Base-by-base conservation (phyloP, 2,329 filamentous ascomycete genomes). In the Xylaria sp. region DNA sequence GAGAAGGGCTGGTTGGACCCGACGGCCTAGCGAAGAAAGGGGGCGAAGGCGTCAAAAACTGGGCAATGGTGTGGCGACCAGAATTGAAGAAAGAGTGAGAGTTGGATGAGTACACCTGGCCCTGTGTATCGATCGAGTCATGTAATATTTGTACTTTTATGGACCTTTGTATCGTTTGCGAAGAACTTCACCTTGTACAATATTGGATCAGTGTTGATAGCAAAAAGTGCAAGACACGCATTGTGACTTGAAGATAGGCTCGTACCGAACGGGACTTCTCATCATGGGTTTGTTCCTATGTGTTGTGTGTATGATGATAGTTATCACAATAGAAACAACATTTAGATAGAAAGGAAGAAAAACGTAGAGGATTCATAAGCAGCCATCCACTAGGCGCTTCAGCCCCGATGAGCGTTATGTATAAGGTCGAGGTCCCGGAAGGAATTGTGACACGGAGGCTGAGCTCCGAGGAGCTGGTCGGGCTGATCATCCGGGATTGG, bases 21-120 rank as follows among this genome's bases (percentile, higher is more conserved):
- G 60, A 65, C 29, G 60, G 60, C 11, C 9, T 58, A 7, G 47
- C 43, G 29, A 55, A 60, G 52, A 38, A 60, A 8, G 54, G 57
- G 2, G 63, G 60, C 4, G 60, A 60, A n/a, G 63, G 60, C 1
- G 53, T 65, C 3, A 54, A 55, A 21, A 63, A 23, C 4, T 65
- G 55, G 60, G 63, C 47, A 4, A 65, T 65, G 63, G 43, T 65
- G 17, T 63, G 63, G 60, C 47, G 63, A 35, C 60, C 60, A 8
- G 52, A n/a, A 23, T 13, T 17, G 25, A 56, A 55, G 23, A 40
- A 27, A 31, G 15, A 41, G 29, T n/a, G n/a, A n/a, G n/a, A n/a
- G n/a, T n/a, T n/a, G n/a, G n/a, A n/a, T n/a, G n/a, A n/a, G n/a
- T n/a, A n/a, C n/a, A n/a, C n/a, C n/a, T n/a, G n/a, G n/a, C n/a